Percentiles rank a stretch among this genome's conserved stretches.
Conservation (phyloP, 352 stramenopile genomes). For the Elongisporangium prolatum region DNA sequence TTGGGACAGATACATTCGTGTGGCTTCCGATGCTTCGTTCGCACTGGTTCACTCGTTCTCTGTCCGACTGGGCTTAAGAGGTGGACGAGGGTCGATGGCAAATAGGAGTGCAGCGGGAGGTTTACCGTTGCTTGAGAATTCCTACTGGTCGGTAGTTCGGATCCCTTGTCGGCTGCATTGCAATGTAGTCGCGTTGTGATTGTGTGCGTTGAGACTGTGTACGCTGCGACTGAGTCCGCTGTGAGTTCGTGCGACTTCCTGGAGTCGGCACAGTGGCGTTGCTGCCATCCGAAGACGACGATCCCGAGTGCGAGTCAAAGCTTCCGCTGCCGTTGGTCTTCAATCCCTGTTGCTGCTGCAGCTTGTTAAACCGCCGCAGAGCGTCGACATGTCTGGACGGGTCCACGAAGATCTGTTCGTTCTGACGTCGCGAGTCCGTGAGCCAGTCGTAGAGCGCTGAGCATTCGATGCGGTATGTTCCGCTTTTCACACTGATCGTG, state of each 20-base stretch:
- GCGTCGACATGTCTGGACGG: slow-evolving; percentile 37
- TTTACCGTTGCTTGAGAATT: slow-evolving; percentile 35
- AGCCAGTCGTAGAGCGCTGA: slow-evolving; percentile 74
- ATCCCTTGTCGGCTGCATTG: background rate
- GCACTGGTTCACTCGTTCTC: background rate
- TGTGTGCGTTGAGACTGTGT: slow-evolving; percentile 12
- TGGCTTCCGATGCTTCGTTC: background rate
- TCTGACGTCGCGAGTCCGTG: slow-evolving; percentile 34
- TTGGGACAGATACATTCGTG: background rate
- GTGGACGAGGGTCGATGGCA: background rate
- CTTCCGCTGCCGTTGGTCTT: slow-evolving; percentile 13
- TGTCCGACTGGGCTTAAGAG: background rate
- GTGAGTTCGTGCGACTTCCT: background rate
- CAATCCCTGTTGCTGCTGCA: slow-evolving; percentile 14
- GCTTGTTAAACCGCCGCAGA: slow-evolving; percentile 21
- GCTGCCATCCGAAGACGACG: slow-evolving; percentile 19
- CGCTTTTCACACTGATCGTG: slow-evolving; percentile 58
- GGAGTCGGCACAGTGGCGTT: background rate
- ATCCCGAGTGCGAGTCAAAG: slow-evolving; percentile 13
- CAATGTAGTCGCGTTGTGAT: background rate
- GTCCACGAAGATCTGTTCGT: slow-evolving; percentile 67
- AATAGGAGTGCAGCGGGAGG: background rate
- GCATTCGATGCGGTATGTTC: slow-evolving; percentile 64
- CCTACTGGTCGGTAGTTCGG: slow-evolving; percentile 16
- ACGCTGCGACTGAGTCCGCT: background rate